Percentiles rank a stretch among this genome's conserved stretches.
phyloP scores from a whole-genome alignment of 345 rosid genomes.

The Acer saccharum region DNA sequence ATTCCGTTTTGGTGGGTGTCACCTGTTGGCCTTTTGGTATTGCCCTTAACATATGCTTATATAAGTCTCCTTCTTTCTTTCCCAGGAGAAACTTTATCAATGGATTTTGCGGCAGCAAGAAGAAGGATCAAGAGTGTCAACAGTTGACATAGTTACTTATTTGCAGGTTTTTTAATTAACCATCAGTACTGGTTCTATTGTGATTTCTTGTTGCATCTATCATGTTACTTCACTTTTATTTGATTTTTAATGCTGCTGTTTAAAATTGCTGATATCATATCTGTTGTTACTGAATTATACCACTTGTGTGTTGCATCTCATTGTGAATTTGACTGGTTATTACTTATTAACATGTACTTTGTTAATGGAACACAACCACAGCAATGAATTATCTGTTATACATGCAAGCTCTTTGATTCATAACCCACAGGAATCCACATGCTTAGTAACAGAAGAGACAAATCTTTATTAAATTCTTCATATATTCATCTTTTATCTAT shows the following conservation, averaged over 20 bases:
- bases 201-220: not conserved
- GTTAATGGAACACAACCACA: not conserved
- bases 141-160: constrained; percentile 58
- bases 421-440: not conserved
- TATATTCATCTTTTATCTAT: not conserved
- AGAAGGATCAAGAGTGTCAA: constrained; percentile 66
- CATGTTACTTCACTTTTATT: not conserved
- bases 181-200: not conserved
- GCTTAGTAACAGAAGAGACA: not conserved
- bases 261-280: not conserved
- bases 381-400: not conserved
- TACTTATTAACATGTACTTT: not conserved
- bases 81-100: constrained; percentile 77
- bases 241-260: not conserved
- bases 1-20: not conserved
- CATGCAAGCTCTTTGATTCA: not conserved
- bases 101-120: constrained; percentile 80
- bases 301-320: not conserved
- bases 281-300: not conserved
- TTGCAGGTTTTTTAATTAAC: constrained; percentile 55
- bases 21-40: not conserved
- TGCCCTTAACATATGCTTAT: not conserved
- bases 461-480: not conserved
- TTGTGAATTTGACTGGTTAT: not conserved
- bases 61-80: not conserved